A percentile compares a stretch with the other conserved stretches of the same genome.
phyloP scores from a whole-genome alignment of 2,329 filamentous ascomycete genomes.

The Trichoderma asperellum region DNA sequence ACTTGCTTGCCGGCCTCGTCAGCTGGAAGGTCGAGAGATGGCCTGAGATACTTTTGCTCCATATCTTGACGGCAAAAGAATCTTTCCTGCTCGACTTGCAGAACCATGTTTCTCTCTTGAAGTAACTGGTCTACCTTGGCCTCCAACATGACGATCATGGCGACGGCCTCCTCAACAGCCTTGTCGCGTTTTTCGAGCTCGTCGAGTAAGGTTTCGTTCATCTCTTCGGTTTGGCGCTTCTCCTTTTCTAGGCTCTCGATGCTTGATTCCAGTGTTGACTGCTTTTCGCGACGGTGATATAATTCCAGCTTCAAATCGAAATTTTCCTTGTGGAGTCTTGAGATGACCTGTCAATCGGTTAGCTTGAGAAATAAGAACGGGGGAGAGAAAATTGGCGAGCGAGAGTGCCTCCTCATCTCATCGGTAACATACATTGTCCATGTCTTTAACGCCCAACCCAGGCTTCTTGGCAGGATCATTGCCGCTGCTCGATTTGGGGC shows the following conservation, averaged over 20 bases:
- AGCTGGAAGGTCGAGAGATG: constrained; percentile 30
- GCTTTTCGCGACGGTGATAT: constrained; percentile 68
- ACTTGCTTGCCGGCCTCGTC: constrained; percentile 33
- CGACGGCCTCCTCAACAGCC: constrained; percentile 71
- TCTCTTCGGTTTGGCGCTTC: constrained; percentile 57
- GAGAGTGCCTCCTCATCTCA: not conserved
- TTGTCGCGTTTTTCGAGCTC: constrained; percentile 71
- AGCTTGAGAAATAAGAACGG: not conserved
- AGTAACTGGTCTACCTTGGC: constrained; percentile 59
- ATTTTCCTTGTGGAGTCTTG: constrained; percentile 73
- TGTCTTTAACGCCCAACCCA: constrained; percentile 66
- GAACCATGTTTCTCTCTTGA: constrained; percentile 58
- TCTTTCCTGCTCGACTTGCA: constrained; percentile 52
- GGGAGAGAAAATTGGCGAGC: not conserved
- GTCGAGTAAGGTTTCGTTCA: constrained; percentile 60
- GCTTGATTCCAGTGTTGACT: constrained; percentile 61
- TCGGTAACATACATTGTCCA: constrained; percentile 60
- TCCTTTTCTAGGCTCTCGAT: constrained; percentile 60
- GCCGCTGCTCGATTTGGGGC: constrained; percentile 50
- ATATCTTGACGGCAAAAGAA: constrained; percentile 41
- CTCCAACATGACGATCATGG: constrained; percentile 69
- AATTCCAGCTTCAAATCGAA: constrained; percentile 77
- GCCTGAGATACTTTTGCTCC: constrained; percentile 36
- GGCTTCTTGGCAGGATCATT: constrained; percentile 52
- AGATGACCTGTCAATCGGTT: constrained; percentile 56